Evolutionary conservation across 2,329 filamentous ascomycete genomes (phyloP).

Genomic region (Colletotrichum noveboracense): DNA sequence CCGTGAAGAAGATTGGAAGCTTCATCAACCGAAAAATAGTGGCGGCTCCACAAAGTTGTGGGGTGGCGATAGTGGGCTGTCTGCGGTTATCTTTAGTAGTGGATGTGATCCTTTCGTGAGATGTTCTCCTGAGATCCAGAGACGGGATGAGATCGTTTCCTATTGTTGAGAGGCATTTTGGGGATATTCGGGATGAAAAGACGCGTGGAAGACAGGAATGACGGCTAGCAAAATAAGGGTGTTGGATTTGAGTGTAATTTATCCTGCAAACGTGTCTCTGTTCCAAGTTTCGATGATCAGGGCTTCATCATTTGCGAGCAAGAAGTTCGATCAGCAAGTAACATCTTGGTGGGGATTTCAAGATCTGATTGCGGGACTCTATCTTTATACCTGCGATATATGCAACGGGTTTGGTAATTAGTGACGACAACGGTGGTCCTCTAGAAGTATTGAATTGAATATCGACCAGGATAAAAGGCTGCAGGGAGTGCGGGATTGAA

Average conservation of each 20-base stretch:
- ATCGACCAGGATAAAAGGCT: neutral
- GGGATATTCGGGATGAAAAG: neutral
- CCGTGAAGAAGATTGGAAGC: fast-evolving
- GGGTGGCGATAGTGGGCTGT: fast-evolving
- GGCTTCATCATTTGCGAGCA: no score
- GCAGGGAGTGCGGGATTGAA: fast-evolving
- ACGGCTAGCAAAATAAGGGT: no score
- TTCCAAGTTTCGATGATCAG: no score
- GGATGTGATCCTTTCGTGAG: neutral
- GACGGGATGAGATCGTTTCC: neutral
- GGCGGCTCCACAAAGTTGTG: fast-evolving
- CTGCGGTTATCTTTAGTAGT: no score
- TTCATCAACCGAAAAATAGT: neutral
- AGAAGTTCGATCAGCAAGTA: no score
- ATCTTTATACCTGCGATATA: no score
- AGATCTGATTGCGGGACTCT: no score
- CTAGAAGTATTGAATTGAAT: fast-evolving
- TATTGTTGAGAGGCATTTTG: neutral
- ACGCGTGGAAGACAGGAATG: no score
- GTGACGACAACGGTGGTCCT: neutral
- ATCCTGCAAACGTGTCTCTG: no score
- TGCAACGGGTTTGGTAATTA: neutral
- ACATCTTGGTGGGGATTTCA: no score
- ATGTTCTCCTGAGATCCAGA: neutral
- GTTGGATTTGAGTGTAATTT: no score